A percentile compares a stretch with the other conserved stretches of the same genome.
Evolutionary conservation across 108 stramenopile species (phyloP).

Genomic region (Skeletonema potamos): DNA sequence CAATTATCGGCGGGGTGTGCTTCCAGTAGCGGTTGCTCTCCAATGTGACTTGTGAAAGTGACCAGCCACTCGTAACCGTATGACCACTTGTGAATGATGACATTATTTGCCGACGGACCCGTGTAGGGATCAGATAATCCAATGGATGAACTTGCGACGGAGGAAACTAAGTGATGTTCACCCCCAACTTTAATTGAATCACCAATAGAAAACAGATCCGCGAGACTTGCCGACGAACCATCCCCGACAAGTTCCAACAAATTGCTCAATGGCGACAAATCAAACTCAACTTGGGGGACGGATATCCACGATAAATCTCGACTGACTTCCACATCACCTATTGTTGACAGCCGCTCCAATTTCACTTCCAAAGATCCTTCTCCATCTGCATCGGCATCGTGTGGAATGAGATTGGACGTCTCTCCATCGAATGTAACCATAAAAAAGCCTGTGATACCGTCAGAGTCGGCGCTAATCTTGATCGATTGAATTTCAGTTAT

Average conservation of each 20-base stretch:
- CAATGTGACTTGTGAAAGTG: conserved; percentile 72
- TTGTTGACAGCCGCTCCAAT: conserved; percentile 59
- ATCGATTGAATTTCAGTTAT: conserved; percentile 62
- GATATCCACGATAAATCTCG: conserved; percentile 60
- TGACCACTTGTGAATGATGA: conserved; percentile 66
- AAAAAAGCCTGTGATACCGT: conserved; percentile 79
- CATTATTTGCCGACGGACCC: conserved; percentile 39
- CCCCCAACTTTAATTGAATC: conserved; percentile 47
- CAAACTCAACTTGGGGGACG: conserved; percentile 49
- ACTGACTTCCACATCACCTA: conserved; percentile 74
- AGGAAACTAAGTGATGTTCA: conserved; percentile 29
- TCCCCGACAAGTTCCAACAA: conserved; percentile 21
- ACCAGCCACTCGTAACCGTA: conserved; percentile 82
- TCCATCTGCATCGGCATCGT: conserved; percentile 75
- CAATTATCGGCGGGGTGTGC: conserved; percentile 66
- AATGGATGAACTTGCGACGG: conserved; percentile 32
- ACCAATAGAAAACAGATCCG: conserved; percentile 23
- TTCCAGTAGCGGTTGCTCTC: conserved; percentile 62
- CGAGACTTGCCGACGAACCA: conserved; percentile 10
- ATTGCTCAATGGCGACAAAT: conserved; percentile 38
- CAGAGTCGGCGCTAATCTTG: conserved; percentile 51
- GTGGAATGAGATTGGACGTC: conserved; percentile 70
- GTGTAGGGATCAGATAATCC: conserved; percentile 14
- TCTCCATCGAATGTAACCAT: conserved; percentile 64
- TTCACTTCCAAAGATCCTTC: conserved; percentile 57